A percentile compares a stretch with the other conserved stretches of the same genome.
Evolutionary conservation across 306 rosid species (phyloP).

Genomic region (Rosa rugosa): DNA sequence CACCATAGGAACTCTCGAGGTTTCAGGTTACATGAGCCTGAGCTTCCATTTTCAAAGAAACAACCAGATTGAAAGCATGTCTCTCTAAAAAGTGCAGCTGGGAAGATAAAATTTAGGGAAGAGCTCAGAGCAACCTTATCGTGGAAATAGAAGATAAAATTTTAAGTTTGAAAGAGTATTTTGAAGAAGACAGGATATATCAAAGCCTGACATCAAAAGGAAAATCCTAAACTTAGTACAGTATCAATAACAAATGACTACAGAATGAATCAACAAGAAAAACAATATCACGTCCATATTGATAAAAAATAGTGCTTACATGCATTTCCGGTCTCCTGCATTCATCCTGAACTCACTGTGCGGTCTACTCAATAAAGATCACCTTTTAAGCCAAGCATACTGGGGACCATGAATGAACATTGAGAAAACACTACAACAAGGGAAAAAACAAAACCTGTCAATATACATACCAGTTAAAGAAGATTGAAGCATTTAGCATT

Average conservation of each 20-base stretch:
- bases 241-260: neutral
- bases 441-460: neutral
- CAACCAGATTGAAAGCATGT: too few species aligned
- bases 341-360: constrained; percentile 69
- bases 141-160: too few species aligned
- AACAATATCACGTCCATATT: constrained; percentile 59
- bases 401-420: constrained; percentile 51
- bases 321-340: constrained; percentile 81
- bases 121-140: too few species aligned
- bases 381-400: too few species aligned
- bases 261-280: constrained; percentile 33
- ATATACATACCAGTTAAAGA: neutral
- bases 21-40: too few species aligned
- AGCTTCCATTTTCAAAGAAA: too few species aligned
- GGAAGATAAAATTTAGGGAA: too few species aligned
- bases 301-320: constrained; percentile 61
- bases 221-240: neutral
- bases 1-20: too few species aligned
- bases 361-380: constrained; percentile 33
- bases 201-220: neutral
- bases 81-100: too few species aligned
- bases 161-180: neutral
- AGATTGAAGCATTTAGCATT: neutral
- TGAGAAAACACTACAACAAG: neutral
- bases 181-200: neutral